phyloP scores from a whole-genome alignment of 1,284 basidiomycete genomes.

The Cutaneotrichosporon mucoides region DNA sequence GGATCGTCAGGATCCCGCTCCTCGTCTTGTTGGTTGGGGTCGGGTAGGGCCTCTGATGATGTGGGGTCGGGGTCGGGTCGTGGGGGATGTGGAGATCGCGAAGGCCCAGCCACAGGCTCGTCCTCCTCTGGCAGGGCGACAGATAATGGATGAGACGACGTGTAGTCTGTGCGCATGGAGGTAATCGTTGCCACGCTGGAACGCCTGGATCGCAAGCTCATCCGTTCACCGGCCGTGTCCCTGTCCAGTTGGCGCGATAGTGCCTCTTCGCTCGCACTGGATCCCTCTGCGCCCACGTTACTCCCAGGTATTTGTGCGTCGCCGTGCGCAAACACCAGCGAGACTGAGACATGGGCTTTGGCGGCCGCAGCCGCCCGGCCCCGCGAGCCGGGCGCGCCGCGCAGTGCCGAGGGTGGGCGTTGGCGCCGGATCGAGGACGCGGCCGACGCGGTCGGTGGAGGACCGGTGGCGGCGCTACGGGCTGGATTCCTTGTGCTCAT shows the following conservation, averaged over 20 bases:
- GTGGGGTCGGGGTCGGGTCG: background rate
- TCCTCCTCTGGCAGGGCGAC: slow-evolving; percentile 27
- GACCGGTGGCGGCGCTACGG: background rate
- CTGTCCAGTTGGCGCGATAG: slow-evolving; percentile 40
- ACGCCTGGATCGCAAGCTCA: slow-evolving; percentile 39
- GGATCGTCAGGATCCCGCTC: background rate
- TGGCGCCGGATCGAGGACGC: slow-evolving; percentile 4
- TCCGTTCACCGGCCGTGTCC: slow-evolving; percentile 36
- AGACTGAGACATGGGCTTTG: slow-evolving; percentile 26
- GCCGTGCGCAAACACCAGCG: slow-evolving; percentile 36
- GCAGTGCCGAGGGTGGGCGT: slow-evolving; percentile 15
- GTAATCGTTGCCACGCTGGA: slow-evolving; percentile 33
- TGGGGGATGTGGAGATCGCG: background rate
- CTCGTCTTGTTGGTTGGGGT: background rate
- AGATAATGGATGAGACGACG: background rate
- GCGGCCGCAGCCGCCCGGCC: slow-evolving; percentile 22
- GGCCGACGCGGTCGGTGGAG: background rate
- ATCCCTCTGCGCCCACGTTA: slow-evolving; percentile 4
- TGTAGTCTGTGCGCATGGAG: slow-evolving; percentile 13
- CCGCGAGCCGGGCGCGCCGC: slow-evolving; percentile 15
- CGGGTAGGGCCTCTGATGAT: background rate
- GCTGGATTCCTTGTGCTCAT: slow-evolving; percentile 4
- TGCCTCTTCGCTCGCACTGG: slow-evolving; percentile 28
- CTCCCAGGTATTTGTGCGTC: slow-evolving; percentile 7
- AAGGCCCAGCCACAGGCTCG: background rate